Base-by-base conservation (phyloP, 768 basidiomycete genomes). In the Kwoniella europaea region DNA sequence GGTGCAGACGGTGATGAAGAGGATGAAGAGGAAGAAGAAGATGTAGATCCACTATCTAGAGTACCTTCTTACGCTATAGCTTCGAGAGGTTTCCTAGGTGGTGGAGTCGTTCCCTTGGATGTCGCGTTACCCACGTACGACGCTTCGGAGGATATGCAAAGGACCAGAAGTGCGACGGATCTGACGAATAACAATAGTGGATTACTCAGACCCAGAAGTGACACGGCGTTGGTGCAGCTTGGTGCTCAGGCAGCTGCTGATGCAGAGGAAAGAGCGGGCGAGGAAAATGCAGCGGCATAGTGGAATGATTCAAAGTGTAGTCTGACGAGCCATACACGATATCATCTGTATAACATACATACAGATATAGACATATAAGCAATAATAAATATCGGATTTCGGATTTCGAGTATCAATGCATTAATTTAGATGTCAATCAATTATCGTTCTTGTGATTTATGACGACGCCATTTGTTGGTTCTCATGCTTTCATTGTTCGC, bases 51-150 rank as follows among this genome's bases (percentile, higher is more conserved):
- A 88, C 76, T 91, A 88, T 73, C 89, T 87, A 85, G 92, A 65
- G 86, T 97, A 18, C 96, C 96, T 1, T 89, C 92, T 74, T 98
- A 98, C 82, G 87, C 87, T 20, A 87, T 92, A 57, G 93, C 95
- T 2, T 89, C 90, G 71, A 86, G 91, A 15, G 94, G 94, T 6
- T 96, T 95, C 84, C 87, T 95, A 29, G 94, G 94, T 7, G 88
- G 88, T 4, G 94, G 94, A 5, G 90, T 95, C n/a, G 90, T 91
- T 10, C 94, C 96, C 16, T 90, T 91, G 76, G 86, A 90, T 85
- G 86, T 85, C 29, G 93, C 91, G 6, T 79, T 96, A 74, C 95
- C 95, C 58, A 91, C 90, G 50, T 98, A 98, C 75, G 93, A 92
- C 74, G 93, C 93, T 79, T 88, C 88, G 12, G 84, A 85, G 70